These are phyloP conservation scores for Haberlea rhodopensis DNA, from an alignment of 257 asterid species.

Conservation along the genomic window DNA sequence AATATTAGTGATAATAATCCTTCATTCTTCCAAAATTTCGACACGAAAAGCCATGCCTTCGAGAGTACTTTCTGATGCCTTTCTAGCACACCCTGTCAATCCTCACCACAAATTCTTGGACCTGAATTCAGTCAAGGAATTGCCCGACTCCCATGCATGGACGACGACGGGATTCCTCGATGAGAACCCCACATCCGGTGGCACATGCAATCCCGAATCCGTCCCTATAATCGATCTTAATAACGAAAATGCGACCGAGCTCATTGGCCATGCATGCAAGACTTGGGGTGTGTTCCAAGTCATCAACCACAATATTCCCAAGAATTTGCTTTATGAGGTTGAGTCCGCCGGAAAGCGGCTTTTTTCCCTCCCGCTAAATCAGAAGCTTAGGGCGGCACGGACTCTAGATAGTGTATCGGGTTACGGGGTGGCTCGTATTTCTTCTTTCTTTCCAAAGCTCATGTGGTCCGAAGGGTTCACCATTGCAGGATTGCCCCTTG, in stretches of 20 bases:
- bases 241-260: conserved; percentile 38
- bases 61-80: conserved; percentile 32
- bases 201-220: conserved; percentile 20
- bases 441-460: conserved; percentile 70
- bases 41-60: conserved; percentile 47
- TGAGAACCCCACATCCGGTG: conserved; percentile 17
- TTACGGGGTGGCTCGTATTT: conserved; percentile 79
- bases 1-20: background rate
- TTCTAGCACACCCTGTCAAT: conserved; percentile 27
- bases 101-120: conserved; percentile 49
- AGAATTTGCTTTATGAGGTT: conserved; percentile 38
- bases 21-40: background rate
- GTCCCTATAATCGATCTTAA: conserved; percentile 68
- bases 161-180: conserved; percentile 24
- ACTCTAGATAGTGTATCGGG: conserved; percentile 57
- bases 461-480: conserved; percentile 99
- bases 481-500: conserved; percentile 64
- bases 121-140: conserved; percentile 52
- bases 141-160: conserved; percentile 98
- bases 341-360: conserved; percentile 43
- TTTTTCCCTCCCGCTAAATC: conserved; percentile 77
- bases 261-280: conserved; percentile 83
- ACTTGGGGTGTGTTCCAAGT: conserved; percentile 87
- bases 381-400: conserved; percentile 74
- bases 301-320: conserved; percentile 50